A percentile compares a stretch with the other conserved stretches of the same genome.
Evolutionary conservation across 768 basidiomycete species (phyloP).

Genomic region (Rhodotorula toruloides): DNA sequence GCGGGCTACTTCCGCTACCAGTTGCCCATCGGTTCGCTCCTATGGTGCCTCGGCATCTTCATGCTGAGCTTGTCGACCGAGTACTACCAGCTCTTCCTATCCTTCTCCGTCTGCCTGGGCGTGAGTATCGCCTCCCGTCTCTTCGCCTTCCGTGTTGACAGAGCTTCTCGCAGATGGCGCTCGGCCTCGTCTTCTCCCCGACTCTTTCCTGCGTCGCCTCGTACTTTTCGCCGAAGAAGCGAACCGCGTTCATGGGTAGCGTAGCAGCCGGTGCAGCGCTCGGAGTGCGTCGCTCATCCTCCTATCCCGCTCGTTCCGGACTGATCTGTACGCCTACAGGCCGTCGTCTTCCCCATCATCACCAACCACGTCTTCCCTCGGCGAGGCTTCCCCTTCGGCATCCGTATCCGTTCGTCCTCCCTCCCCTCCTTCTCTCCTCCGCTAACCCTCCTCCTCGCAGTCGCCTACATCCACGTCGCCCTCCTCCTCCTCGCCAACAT

Average conservation of each 20-base stretch:
- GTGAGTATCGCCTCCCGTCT: not conserved
- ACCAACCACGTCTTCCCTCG: constrained; percentile 44
- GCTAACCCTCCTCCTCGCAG: not conserved
- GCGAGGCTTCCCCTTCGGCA: constrained; percentile 15
- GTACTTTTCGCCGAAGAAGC: constrained; percentile 47
- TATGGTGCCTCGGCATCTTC: constrained; percentile 23
- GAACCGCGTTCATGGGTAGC: constrained; percentile 6
- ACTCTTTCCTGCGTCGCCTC: constrained; percentile 51
- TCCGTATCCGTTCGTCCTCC: not conserved
- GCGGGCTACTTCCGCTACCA: constrained; percentile 42
- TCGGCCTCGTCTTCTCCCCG: constrained; percentile 56
- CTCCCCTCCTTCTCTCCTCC: not conserved
- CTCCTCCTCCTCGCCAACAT: constrained; percentile 61
- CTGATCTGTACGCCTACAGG: not conserved
- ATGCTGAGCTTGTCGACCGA: constrained; percentile 1
- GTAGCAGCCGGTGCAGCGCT: not conserved
- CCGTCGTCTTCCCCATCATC: constrained; percentile 45
- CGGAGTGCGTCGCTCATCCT: not conserved
- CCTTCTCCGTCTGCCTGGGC: constrained; percentile 18
- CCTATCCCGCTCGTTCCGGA: no score
- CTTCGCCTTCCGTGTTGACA: no score
- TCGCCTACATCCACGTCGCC: constrained; percentile 48
- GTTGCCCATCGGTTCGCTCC: not conserved
- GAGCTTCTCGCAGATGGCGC: constrained; percentile 48
- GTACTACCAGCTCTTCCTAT: constrained; percentile 11